Base-by-base conservation (phyloP, 257 asterid genomes). In the Plectranthus barbatus region DNA sequence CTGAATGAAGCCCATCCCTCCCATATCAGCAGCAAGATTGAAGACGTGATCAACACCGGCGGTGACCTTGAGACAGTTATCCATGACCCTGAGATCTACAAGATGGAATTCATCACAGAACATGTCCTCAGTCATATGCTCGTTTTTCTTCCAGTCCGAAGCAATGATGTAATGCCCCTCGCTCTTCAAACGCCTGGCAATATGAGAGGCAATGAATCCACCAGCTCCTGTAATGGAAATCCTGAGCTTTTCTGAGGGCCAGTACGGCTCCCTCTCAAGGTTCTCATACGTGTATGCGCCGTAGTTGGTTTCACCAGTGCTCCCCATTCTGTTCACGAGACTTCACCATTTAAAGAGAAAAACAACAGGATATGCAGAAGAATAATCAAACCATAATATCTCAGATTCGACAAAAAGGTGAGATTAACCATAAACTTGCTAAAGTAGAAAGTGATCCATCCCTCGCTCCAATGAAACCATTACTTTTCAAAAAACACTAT, bases 21-120 rank as follows among this genome's bases (percentile, higher is more conserved):
- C 96, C 96, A 88, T 88, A 62, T 88, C 96, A 11, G 94, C 96
- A 48, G 96, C 96, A 26, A 88, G 90, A 75, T 88, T 88, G 77
- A 88, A 88, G 23, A 88, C 94, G 23, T 88, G 96, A 71, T 77
- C 90, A 9, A 83, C 83, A 5, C 77, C 89, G 9, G 75, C 60
- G 15, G 94, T 78, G 31, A 88, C 94, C 67, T 88, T 83, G 49
- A 88, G 70, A 44, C 96, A 88, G 79, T 88, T 88, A 56, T 88
- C 96, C 96, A 88, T 88, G 57, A 88, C 96, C 84, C 97, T 83
- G 46, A 88, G 86, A 78, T 83, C 96, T 62, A 72, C 97, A 39
- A 90, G 94, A 49, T 88, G 94, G 75, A 88, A 88, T 50, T 88
- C 96, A 49, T 88, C 64, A 53, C 96, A 88, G 79, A 88, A 88